Evolutionary conservation across 768 basidiomycete genomes (phyloP), one percentile per base, ranked within the genome.

Genomic region (Tulasnella sp.): DNA sequence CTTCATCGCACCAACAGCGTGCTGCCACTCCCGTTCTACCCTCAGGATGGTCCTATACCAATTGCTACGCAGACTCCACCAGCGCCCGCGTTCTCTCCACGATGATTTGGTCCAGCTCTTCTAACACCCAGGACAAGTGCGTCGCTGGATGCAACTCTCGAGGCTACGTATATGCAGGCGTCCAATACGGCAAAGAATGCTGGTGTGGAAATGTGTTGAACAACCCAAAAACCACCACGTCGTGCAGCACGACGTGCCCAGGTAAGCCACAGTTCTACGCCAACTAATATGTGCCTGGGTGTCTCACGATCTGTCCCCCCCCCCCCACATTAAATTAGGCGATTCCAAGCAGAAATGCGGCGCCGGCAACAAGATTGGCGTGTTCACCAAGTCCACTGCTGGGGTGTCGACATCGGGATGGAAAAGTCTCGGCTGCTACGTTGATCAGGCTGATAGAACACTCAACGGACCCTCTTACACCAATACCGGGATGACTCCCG

Each of bases 161-260:
- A 48, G 79, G 79, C n/a, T 81, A 39, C 56, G 52, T 36, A 6
- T 81, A 73, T 36, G 80, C 80, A 18, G 80, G 79, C 39, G 71
- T 80, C 48, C 4, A 80, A 42, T 81, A 42, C 38, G 80, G 79
- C 36, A n/a, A 56, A 19, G 80, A 81, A 46, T 81, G 80, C 40
- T 81, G 80, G 80, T 81, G 80, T 46, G 80, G 80, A 40, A 81
- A 74, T 38, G 24, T 31, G 14, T 24, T 79, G 21, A 58, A 80
- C 77, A 79, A 31, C 10, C 19, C 38, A 0, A 21, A 38, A 24
- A 56, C 27, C 38, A 48, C 58, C 58, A 75, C 77, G 18, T n/a
- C 21, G n/a, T 80, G 79, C 68, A 78, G 42, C 38, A 27, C 42
- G 24, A 12, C 46, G 14, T 80, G 79, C 39, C 21, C 38, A 38